Evolutionary conservation across 2,329 filamentous ascomycete genomes (phyloP), one percentile per base, ranked within the genome.

Genomic region (Malbranchea zuffiana): DNA sequence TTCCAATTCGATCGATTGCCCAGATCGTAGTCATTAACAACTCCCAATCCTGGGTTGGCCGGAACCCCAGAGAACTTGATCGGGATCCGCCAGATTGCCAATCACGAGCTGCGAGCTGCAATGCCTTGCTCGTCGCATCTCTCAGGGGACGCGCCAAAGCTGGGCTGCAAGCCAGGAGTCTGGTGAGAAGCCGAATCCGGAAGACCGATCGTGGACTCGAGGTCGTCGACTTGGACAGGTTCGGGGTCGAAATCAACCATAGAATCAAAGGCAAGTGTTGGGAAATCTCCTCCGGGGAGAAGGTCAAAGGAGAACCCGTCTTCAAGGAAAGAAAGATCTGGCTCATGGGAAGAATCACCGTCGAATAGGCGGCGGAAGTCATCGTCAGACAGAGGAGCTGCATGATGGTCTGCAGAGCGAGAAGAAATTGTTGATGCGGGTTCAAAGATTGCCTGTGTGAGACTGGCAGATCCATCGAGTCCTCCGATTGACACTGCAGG

Each of bases 401-500:
- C 59, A 75, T 68, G 58, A 69, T 70, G 58, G 67, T 71, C 57
- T 75, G 67, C 55, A 72, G 70, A 50, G 71, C 68, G 55, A 63
- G 55, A 41, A 52, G 59, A 54, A 54, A 59, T 42, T 42, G 47
- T 47, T 49, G 55, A 44, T 46, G 50, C 50, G 49, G 58, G 52
- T 52, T 62, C 55, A 47, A 61, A 62, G 50, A 61, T 54, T 20
- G 60, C 53, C 44, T 63, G 54, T 34, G 55, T 50, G 44, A 51
- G 49, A 41, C 66, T 62, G 61, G 65, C 68, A 65, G 72, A 53
- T 55, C 52, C 56, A 53, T 61, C 62, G 59, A 63, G 50, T 50
- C 73, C 71, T 68, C 75, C 81, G 82, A 88, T 80, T 77, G 90
- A 96, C 90, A 98, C 90, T 82, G 90, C 90, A 93, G 90, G 90